Evolutionary conservation across 2,329 filamentous ascomycete genomes (phyloP).

Genomic region (Penicillium rolfsii): DNA sequence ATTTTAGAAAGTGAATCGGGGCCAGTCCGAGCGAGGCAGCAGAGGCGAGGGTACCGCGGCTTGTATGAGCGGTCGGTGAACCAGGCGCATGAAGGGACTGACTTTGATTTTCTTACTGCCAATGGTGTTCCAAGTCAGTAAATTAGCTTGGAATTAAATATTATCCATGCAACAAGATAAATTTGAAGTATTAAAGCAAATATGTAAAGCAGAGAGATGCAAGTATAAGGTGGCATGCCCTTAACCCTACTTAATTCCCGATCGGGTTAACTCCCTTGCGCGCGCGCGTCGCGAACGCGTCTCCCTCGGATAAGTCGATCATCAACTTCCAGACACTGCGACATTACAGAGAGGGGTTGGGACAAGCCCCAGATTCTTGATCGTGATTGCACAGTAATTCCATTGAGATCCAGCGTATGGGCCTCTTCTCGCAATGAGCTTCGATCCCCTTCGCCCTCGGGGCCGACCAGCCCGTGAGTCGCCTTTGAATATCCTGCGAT

Average conservation of each 20-base stretch:
- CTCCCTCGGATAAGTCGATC: constrained; percentile 12
- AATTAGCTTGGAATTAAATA: not conserved
- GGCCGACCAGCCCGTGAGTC: constrained; percentile 54
- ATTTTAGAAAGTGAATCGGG: constrained; percentile 13
- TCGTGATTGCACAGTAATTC: not conserved
- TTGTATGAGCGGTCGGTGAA: constrained; percentile 50
- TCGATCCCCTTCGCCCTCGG: constrained; percentile 42
- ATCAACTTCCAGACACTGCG: constrained; percentile 13
- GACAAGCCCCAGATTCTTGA: constrained; percentile 18
- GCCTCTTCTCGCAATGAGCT: constrained; percentile 36
- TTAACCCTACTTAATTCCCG: constrained; percentile 36
- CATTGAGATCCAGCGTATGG: not conserved
- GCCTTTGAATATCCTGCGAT: not conserved
- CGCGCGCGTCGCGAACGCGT: constrained; percentile 37
- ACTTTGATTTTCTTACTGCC: constrained; percentile 46
- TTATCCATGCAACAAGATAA: not conserved
- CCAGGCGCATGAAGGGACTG: constrained; percentile 47
- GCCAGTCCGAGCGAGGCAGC: constrained; percentile 29
- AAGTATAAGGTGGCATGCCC: constrained; percentile 23
- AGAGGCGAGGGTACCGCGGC: constrained; percentile 44
- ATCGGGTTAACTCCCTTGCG: constrained; percentile 32
- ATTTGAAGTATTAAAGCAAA: not conserved
- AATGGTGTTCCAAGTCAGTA: constrained; percentile 18
- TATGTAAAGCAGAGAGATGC: not conserved
- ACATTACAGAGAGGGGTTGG: constrained; percentile 4